Evolutionary conservation across 768 basidiomycete species (phyloP), one percentile per base, ranked within the genome.

Genomic region (Termitomyces sp.): DNA sequence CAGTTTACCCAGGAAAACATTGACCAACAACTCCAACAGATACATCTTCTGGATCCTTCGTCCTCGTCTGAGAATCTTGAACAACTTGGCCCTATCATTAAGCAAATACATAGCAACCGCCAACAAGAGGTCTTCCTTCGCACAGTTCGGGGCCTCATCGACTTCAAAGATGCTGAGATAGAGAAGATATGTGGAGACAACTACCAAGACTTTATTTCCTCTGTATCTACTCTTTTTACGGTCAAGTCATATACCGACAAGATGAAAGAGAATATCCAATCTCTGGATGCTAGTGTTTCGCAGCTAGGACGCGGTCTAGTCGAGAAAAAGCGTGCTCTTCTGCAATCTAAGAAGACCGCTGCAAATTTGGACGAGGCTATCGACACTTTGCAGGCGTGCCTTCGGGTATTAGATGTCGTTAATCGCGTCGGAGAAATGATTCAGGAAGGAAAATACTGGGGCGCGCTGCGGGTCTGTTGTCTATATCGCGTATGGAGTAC

Each of bases 181-280:
- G 94, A 98, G 77, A 86, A 85, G 62, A 95, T 98, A 73, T 98
- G 97, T 76, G 85, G 88, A 60, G 91, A 94, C 66, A 98, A 98
- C 73, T 98, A 98, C 69, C 94, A 96, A 75, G 96, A 98, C 75
- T 99, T 99, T 68, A 95, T 98, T 38, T 88, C 90, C 34, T 97
- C 96, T 20, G 95, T 98, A 15, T 94, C 94, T n/a, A 98, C 95
- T 3, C 81, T 99, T 63, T 90, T 98, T 74, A 89, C 90, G 51
- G 94, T 99, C 72, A 90, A 98, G 73, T 94, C 95, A 20, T 98
- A 97, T 70, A 98, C 97, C 42, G 92, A 90, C 66, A 94, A 89
- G 74, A 86, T 99, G 68, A 88, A 92, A 69, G 89, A 96, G 69
- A 92, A 88, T 69, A 97, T 98, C 63, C 84, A 86, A n/a, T 84